Evolutionary conservation across 2,329 filamentous ascomycete genomes (phyloP), one percentile per base, ranked within the genome.

Genomic region (Metarhizium rileyi): DNA sequence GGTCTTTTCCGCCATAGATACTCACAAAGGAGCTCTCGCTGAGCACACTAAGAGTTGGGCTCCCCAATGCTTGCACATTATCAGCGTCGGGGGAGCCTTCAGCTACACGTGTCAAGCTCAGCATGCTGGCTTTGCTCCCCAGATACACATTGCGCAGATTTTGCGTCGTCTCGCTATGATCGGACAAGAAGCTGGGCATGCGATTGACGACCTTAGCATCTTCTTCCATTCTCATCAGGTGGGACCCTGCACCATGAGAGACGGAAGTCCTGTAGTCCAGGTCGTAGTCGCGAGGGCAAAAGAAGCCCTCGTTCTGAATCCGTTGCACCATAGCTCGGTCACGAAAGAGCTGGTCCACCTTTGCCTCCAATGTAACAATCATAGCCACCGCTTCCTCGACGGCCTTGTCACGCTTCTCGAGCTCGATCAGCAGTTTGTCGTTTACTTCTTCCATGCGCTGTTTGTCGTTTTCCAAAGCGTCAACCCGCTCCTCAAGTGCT

Each of bases 321-420:
- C 69, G 70, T 30, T 71, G 70, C 8, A 77, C 72, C 64, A 77
- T 75, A 51, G 74, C 70, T 27, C 76, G 70, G 56, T 83, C 80
- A 44, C 67, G 66, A 12, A 75, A 59, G 27, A 82, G 64, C 50
- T 74, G 70, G 27, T 80, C 76, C 1, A 83, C 63, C 53, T 74
- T 74, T 5, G 78, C 75, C 60, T 88, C 84, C 16, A 87, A 67
- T 23, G 71, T 70, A 46, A 84, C 76, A 54, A 88, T 88, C 70
- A 87, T 80, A 26, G 75, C 72, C 5, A 87, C 81, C 3, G 84
- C 84, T 58, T 88, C 83, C 53, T 83, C 79, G 2, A 88, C 73
- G 4, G 84, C 84, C 59, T 81, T 81, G 63, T 88, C 84, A 18
- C 83, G 73, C 65, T 81, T 81, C 54, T 85, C 80, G 48, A 87